These are phyloP conservation scores for Vitis hybrid DNA, from an alignment of 177 flowering plant genomes.

Conservation along the genomic window DNA sequence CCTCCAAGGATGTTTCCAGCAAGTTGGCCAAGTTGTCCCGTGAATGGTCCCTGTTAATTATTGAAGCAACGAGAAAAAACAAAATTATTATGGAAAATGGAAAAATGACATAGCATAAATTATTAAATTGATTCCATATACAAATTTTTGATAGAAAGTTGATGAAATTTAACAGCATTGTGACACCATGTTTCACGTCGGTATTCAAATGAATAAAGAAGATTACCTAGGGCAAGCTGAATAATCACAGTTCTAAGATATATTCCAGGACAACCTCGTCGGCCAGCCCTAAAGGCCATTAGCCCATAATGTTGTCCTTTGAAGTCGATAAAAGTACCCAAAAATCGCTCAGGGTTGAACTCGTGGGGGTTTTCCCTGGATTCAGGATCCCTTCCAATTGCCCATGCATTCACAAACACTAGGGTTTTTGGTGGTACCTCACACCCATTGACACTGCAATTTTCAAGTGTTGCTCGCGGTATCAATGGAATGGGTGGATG, in stretches of 20 bases:
- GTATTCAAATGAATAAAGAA: constrained; percentile 22
- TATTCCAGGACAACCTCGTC: constrained; percentile 32
- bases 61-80: too few relatives aligned
- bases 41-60: too few relatives aligned
- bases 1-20: too few relatives aligned
- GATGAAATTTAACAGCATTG: constrained; percentile 5
- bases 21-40: too few relatives aligned
- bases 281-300: constrained; percentile 28
- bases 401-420: constrained; percentile 27
- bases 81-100: too few relatives aligned
- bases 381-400: constrained; percentile 25
- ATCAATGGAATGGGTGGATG: constrained; percentile 27
- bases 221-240: neutral
- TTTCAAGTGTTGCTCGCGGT: constrained; percentile 17
- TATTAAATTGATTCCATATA: too few relatives aligned
- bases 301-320: constrained; percentile 18
- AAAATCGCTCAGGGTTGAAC: constrained; percentile 33
- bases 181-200: constrained; percentile 12
- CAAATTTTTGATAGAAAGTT: too few relatives aligned
- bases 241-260: constrained; percentile 19
- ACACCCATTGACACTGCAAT: constrained; percentile 20
- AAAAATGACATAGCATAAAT: too few relatives aligned
- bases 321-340: neutral
- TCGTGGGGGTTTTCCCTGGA: constrained; percentile 28
- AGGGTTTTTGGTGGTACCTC: constrained; percentile 19